Percentiles rank a stretch among this genome's conserved stretches.
phyloP scores from a whole-genome alignment of 2,329 filamentous ascomycete species.

The Rhynchosporium graminicola region DNA sequence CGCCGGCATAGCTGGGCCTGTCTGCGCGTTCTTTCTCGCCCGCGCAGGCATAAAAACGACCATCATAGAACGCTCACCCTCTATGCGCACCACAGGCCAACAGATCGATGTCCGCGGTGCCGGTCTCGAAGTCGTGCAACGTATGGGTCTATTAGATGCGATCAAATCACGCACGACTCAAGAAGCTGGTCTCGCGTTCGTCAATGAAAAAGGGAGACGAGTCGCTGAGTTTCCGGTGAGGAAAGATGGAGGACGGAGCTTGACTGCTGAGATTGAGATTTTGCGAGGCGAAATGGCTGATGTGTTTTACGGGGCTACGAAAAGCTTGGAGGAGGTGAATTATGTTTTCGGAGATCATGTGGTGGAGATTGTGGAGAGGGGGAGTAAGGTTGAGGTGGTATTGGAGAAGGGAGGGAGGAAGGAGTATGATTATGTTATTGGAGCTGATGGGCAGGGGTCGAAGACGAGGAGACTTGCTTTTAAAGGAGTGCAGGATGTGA shows the following conservation, averaged over 20 bases:
- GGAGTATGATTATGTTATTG: slow-evolving; percentile 54
- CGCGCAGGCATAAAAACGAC: slow-evolving; percentile 39
- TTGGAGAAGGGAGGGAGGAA: slow-evolving; percentile 47
- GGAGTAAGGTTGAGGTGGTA: slow-evolving; percentile 41
- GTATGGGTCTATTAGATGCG: slow-evolving; percentile 51
- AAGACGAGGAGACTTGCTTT: slow-evolving; percentile 45
- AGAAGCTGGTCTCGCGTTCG: slow-evolving; percentile 50
- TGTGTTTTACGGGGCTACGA: slow-evolving; percentile 45
- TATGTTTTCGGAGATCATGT: slow-evolving; percentile 42
- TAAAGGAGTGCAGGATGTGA: slow-evolving; percentile 34
- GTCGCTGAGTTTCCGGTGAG: slow-evolving; percentile 46
- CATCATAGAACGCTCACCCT: slow-evolving; percentile 45
- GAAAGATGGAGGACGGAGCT: slow-evolving; percentile 31
- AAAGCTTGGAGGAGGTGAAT: slow-evolving; percentile 24
- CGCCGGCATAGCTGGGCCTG: slow-evolving; percentile 17
- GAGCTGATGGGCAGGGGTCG: slow-evolving; percentile 56
- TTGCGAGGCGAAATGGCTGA: slow-evolving; percentile 46
- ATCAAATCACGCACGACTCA: slow-evolving; percentile 46
- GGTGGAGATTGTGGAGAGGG: slow-evolving; percentile 28
- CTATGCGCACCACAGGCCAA: slow-evolving; percentile 50
- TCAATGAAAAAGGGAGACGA: slow-evolving; percentile 44
- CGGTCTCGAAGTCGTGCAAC: slow-evolving; percentile 51
- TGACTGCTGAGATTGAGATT: slow-evolving; percentile 50
- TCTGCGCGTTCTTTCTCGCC: slow-evolving; percentile 16
- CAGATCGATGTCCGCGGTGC: slow-evolving; percentile 56